These are phyloP conservation scores for Pyrenopolyporus hunteri DNA, from an alignment of 495 filamentous ascomycete genomes.

Conservation along the genomic window DNA sequence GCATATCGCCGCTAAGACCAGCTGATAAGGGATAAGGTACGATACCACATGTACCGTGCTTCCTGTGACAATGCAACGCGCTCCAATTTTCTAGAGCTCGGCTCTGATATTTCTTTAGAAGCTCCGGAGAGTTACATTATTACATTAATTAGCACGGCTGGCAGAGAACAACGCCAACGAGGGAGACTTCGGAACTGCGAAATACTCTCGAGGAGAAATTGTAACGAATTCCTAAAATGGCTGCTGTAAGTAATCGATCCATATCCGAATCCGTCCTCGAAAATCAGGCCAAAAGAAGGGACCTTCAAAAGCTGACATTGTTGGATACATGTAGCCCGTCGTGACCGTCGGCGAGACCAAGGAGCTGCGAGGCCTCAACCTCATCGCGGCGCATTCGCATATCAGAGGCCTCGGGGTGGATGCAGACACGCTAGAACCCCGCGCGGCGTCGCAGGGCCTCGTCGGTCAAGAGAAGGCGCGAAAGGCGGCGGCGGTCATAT, in stretches of 20 bases:
- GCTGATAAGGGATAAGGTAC: constrained; percentile 3
- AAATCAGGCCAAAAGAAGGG: neutral
- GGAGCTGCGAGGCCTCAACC: constrained; percentile 90
- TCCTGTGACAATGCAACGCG: constrained; percentile 7
- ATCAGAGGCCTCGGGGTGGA: constrained; percentile 95
- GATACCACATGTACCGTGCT: neutral
- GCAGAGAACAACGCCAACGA: constrained; percentile 8
- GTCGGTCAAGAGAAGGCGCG: constrained; percentile 96
- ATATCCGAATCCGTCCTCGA: constrained; percentile 6
- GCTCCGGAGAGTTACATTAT: constrained; percentile 12
- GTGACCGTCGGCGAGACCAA: constrained; percentile 92
- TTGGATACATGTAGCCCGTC: constrained; percentile 68
- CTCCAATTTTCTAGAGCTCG: constrained; percentile 23
- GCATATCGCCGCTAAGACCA: neutral
- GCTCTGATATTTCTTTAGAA: constrained; percentile 10
- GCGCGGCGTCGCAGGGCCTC: constrained; percentile 87
- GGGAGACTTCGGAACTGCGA: neutral
- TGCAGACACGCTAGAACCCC: constrained; percentile 85
- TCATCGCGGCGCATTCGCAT: constrained; percentile 98
- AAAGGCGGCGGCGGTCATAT: constrained; percentile 91
- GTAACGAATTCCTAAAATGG: constrained; percentile 17
- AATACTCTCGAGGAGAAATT: constrained; percentile 1
- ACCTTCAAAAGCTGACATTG: constrained; percentile 22
- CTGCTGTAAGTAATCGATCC: constrained; percentile 30
- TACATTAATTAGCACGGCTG: constrained; percentile 11